These are phyloP conservation scores for Glaciozyma antarctica DNA, from an alignment of 768 basidiomycete genomes.

Conservation along the genomic window DNA sequence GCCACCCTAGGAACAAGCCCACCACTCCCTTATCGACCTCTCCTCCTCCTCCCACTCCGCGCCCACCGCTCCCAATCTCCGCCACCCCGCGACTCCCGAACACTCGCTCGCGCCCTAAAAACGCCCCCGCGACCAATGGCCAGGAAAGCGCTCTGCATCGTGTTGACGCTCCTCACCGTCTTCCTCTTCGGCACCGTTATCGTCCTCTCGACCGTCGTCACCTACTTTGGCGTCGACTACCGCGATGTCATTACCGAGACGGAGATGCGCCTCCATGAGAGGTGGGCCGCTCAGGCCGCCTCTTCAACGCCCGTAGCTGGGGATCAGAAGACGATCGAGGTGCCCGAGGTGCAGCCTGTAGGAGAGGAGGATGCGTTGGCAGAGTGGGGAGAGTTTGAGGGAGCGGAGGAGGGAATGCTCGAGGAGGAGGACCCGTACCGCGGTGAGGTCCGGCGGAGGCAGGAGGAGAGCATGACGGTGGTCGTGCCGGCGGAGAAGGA, in stretches of 20 bases:
- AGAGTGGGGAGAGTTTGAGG: neutral
- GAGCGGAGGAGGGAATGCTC: neutral
- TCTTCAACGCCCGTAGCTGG: neutral
- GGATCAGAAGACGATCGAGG: slow-evolving; percentile 8
- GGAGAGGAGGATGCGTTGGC: neutral
- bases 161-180: slow-evolving; percentile 55
- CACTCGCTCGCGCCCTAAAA: no score
- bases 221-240: slow-evolving; percentile 34
- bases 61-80: no score
- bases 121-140: no score
- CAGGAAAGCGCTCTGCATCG: slow-evolving; percentile 13
- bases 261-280: slow-evolving; percentile 30
- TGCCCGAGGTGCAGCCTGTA: neutral
- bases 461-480: slow-evolving; percentile 6
- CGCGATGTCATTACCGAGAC: slow-evolving; percentile 28
- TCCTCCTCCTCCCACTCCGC: no score
- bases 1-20: no score
- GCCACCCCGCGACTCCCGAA: no score
- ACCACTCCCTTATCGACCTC: no score
- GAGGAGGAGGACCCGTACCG: slow-evolving; percentile 6
- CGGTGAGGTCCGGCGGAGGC: slow-evolving; percentile 16
- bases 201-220: slow-evolving; percentile 79
- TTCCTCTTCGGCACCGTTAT: slow-evolving; percentile 78
- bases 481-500: neutral
- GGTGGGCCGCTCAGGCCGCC: slow-evolving; percentile 10